A percentile compares a stretch with the other conserved stretches of the same genome.
Conservation (phyloP, 805 yeast species). For the Ogataea neopini region DNA sequence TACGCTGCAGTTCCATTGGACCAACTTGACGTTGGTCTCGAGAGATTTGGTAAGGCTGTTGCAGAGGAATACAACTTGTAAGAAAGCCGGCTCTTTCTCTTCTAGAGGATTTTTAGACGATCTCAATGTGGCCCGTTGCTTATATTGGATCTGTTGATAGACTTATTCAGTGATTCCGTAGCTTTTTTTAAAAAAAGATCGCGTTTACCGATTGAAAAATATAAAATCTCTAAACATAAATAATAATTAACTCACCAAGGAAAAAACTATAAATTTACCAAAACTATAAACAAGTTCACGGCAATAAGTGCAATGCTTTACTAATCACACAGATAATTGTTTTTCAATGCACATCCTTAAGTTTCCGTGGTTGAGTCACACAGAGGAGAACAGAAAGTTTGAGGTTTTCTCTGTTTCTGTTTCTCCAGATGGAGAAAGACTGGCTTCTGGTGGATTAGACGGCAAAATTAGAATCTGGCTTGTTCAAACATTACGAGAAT, state of each 20-base stretch:
- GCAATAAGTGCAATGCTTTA: neutral
- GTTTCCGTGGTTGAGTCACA: constrained; percentile 72
- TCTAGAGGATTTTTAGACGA: neutral
- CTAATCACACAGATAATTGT: neutral
- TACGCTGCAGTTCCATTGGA: constrained; percentile 83
- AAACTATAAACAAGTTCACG: neutral
- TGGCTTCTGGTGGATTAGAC: constrained; percentile 94
- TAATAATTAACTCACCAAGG: too few relatives aligned
- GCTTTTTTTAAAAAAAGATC: neutral
- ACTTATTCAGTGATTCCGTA: neutral
- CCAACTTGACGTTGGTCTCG: constrained; percentile 57
- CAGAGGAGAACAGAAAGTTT: constrained; percentile 75
- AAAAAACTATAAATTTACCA: too few relatives aligned
- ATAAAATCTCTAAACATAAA: too few relatives aligned
- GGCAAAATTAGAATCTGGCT: constrained; percentile 94
- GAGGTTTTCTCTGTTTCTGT: constrained; percentile 86
- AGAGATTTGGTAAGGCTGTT: constrained; percentile 67
- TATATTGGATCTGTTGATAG: neutral
- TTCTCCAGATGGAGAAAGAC: constrained; percentile 75
- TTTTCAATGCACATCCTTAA: constrained; percentile 58
- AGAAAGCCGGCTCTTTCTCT: neutral
- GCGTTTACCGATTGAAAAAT: neutral
- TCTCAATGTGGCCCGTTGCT: neutral
- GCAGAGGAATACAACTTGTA: constrained; percentile 52
- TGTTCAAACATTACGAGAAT: constrained; percentile 51